Base-by-base conservation (phyloP, 2,329 filamentous ascomycete genomes). In the Ophiostoma himal-ulmi region DNA sequence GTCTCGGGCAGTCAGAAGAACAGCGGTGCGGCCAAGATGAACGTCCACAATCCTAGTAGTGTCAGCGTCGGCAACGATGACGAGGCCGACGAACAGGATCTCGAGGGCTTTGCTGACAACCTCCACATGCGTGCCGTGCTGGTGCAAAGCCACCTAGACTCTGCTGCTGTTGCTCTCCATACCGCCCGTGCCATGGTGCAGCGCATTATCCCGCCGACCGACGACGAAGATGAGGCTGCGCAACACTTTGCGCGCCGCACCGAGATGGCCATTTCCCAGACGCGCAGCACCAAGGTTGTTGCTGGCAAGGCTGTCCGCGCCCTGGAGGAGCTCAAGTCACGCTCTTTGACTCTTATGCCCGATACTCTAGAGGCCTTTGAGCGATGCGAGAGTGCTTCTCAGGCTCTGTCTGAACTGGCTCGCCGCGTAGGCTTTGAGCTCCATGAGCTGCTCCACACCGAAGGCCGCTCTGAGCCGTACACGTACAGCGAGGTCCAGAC, bases 81-180 rank as follows among this genome's bases (percentile, higher is more conserved):
- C 14, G 69, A 72, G 26, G 20, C 44, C 39, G 71, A 68, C n/a
- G 68, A 70, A 7, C 39, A 65, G 36, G 88, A 86, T 64, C 81
- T 93, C 10, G 87, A 91, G 74, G 89, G 87, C 76, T 92, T 91
- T 77, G 91, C 92, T 0, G 90, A 94, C 76, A 88, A 93, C 75
- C 81, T 94, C 44, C 88, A 93, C 75, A 94, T 94, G 89, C 88
- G 88, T 73, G 87, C 91, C 2, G 78, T 88, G 66, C 82, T 94
- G 73, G 88, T 93, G 80, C 92, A 96, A 77, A 93, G 88, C 76
- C 89, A 94, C 74, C 85, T 96, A 20, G 94, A 97, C 72, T 92
- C 88, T 71, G 87, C 91, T 0, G 91, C 92, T 7, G 83, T 87
- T 10, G 86, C 88, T 0, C 85, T 95, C 71, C 82, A 85, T 54